Base-by-base conservation (phyloP, 352 stramenopile genomes). In the Phytophthora litchii region DNA sequence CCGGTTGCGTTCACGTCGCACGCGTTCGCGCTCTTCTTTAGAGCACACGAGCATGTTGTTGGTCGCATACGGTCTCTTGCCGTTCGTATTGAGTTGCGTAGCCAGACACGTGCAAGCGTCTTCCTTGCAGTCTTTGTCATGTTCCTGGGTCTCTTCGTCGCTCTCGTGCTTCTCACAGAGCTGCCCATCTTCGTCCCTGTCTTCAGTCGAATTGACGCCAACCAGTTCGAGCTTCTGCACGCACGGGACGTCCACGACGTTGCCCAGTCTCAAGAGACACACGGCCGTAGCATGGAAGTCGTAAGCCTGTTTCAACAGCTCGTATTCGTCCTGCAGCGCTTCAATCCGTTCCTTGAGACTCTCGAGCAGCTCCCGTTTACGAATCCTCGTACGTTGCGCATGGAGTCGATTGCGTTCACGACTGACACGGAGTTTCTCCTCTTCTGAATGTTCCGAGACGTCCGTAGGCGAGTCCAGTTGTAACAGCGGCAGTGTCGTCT, bases 381-480 rank as follows among this genome's bases (percentile, higher is more conserved):
- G 83, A 53, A 88, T 88, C 4, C 83, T 68, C 51, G 80, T 92
- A 43, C 80, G 83, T 60, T 92, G 83, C 3, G 83, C 80, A 44
- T 92, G 83, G 13, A 92, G 68, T 0, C 83, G 83, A 59, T 92
- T 92, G 27, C 83, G 83, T 38, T 92, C 83, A 43, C 83, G 76
- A 60, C 77, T 90, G 3, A 92, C 67, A 20, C 83, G 83, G 46
- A 90, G 59, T 47, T 90, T 90, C 52, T 86, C 80, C 31, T 89
- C 76, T 40, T 86, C 81, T 19, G 52, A 53, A 13, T 53, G 41
- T 11, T 60, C 42, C 29, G 41, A 21, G 14, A 23, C 38, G 47
- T 78, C 60, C 0, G 53, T 66, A n/a, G 67, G 72, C 40, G 75
- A 89, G 60, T 79, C 67, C 29, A 78, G 38, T 16, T 80, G 70